Evolutionary conservation across 148 eudicot genomes (phyloP).

Genomic region (Rhododendron ovatum): DNA sequence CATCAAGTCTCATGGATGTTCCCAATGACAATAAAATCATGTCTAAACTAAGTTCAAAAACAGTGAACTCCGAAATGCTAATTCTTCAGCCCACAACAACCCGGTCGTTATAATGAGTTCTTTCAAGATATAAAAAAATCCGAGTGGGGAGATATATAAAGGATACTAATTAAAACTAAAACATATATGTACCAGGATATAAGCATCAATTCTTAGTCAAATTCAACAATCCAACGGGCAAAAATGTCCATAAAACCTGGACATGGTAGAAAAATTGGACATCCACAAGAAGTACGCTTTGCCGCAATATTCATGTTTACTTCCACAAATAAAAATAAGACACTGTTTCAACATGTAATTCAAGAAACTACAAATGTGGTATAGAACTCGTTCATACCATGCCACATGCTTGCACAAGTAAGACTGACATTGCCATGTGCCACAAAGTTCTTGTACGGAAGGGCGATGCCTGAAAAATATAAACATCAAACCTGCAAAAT

Average conservation of each 20-base stretch:
- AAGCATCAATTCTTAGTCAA: not conserved
- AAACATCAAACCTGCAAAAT: conserved; percentile 19
- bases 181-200: not conserved
- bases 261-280: not conserved
- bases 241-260: not conserved
- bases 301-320: not conserved
- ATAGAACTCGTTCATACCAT: conserved; percentile 27
- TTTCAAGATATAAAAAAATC: not conserved
- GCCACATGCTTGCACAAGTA: conserved; percentile 30
- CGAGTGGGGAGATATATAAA: not conserved
- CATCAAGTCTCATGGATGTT: not conserved
- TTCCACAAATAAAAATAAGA: not conserved
- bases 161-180: not conserved
- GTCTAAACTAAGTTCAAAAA: not conserved
- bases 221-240: not conserved
- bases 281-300: not conserved
- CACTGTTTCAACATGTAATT: not conserved
- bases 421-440: conserved; percentile 34
- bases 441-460: conserved; percentile 8
- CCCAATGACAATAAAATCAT: not conserved
- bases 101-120: not conserved
- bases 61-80: no score
- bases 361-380: not conserved
- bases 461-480: not conserved
- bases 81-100: not conserved